Evolutionary conservation across 106 monocot genomes (phyloP), one percentile per base, ranked within the genome.

Genomic region (Dioscorea zingiberensis): DNA sequence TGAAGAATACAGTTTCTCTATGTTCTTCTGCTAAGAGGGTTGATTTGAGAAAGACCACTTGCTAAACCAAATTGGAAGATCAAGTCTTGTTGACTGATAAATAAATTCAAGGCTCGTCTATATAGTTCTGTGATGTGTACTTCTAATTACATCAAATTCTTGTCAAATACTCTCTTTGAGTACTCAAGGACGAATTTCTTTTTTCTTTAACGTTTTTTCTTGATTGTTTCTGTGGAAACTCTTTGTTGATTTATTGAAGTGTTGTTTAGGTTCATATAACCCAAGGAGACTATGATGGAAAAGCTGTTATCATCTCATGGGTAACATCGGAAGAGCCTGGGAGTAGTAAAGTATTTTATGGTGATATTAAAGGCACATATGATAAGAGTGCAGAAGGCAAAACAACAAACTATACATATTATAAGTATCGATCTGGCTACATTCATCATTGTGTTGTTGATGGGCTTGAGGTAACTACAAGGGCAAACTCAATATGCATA

Each of bases 221-320:
- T 38, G 38, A 38, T 38, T 38, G 1, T 38, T 38, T 38, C 38
- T 59, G 7, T 59, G 27, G 27, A 59, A 44, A 18, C 10, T 44
- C 5, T 16, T 18, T 5, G 12, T 53, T 77, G 47, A 58, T 29
- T 58, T 58, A 13, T 70, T 67, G 38, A n/a, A 17, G 58, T 66
- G 0, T 62, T 25, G 7, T 69, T 51, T 63, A 98, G 97, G 97
- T 98, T 17, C 97, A 92, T 75, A 82, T 98, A 15, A 98, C 92
- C 47, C 93, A 93, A 81, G 97, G 97, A 64, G 97, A 98, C 71
- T 89, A 92, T 82, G 92, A 98, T 74, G 97, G 97, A 66, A 98
- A 80, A 63, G 86, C 97, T 70, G 92, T 86, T 48, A 86, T 98
- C 61, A 69, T 98, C 25, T 98, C 97, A 55, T 98, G 97, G 97